A percentile compares a stretch with the other conserved stretches of the same genome.
Conservation (phyloP, 1,284 basidiomycete species). For the Apiotrichum brassicae region DNA sequence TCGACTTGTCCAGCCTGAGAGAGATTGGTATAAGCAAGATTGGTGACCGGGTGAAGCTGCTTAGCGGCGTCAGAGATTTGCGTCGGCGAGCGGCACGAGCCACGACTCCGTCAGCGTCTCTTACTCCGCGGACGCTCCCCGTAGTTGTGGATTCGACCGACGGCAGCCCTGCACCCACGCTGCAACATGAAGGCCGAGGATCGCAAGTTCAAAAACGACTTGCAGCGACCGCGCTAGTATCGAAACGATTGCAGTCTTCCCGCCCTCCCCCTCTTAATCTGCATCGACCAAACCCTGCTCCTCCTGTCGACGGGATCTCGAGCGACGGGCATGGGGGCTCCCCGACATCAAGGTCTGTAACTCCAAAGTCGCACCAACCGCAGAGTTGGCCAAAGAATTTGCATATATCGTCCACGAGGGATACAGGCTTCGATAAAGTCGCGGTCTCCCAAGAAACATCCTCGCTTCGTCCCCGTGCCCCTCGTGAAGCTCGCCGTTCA, state of each 20-base stretch:
- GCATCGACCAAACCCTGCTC: slow-evolving; percentile 4
- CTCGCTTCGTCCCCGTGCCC: slow-evolving; percentile 27
- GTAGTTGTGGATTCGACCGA: not conserved
- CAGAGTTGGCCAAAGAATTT: slow-evolving; percentile 2
- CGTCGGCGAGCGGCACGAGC: slow-evolving; percentile 49
- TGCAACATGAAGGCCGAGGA: slow-evolving; percentile 2
- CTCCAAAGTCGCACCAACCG: slow-evolving; percentile 12
- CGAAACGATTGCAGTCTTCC: slow-evolving; percentile 23
- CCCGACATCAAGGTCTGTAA: slow-evolving; percentile 1
- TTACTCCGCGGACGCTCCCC: not conserved
- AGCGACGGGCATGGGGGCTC: not conserved
- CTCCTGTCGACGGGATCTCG: not conserved
- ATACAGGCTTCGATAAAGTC: not conserved
- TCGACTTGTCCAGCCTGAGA: slow-evolving; percentile 75
- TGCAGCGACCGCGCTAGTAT: slow-evolving; percentile 4
- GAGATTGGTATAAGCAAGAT: slow-evolving; percentile 84
- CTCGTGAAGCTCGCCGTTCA: slow-evolving; percentile 27
- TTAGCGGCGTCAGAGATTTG: slow-evolving; percentile 73
- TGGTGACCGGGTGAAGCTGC: slow-evolving; percentile 78
- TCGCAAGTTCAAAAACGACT: slow-evolving; percentile 16
- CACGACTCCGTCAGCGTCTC: not conserved
- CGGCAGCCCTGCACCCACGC: not conserved
- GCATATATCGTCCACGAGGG: not conserved
- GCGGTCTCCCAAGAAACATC: not conserved
- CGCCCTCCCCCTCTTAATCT: slow-evolving; percentile 20